phyloP scores from a whole-genome alignment of 805 yeast species.

The Metschnikowia proteae region DNA sequence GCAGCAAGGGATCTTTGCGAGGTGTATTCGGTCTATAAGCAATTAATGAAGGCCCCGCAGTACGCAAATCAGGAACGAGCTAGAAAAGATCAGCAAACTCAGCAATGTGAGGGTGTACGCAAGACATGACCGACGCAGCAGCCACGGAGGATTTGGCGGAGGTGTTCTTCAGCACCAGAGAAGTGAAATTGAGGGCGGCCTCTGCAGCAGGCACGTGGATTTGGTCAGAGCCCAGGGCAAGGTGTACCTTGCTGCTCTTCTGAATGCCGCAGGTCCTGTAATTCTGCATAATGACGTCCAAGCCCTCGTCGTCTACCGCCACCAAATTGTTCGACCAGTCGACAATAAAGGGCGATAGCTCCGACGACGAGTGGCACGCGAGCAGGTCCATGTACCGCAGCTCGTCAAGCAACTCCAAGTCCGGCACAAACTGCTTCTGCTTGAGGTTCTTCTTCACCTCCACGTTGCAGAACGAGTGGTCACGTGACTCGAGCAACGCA shows the following conservation, averaged over 20 bases:
- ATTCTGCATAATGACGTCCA: conserved; percentile 42
- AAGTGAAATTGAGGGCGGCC: neutral
- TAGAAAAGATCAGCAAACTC: conserved; percentile 44
- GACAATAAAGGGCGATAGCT: conserved; percentile 36
- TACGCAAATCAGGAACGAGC: neutral
- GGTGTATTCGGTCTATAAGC: conserved; percentile 1
- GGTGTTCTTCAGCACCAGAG: conserved; percentile 1
- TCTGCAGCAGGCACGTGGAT: neutral
- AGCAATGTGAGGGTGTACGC: conserved; percentile 41
- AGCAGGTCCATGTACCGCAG: conserved; percentile 12
- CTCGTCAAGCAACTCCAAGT: conserved; percentile 16
- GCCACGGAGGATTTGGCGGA: conserved; percentile 4
- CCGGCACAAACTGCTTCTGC: conserved; percentile 19
- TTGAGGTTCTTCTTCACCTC: conserved; percentile 16
- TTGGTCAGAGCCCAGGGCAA: conserved; percentile 10
- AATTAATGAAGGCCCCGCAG: neutral
- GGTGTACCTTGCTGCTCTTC: conserved; percentile 15
- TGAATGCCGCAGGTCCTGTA: conserved; percentile 24
- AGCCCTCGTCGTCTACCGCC: conserved; percentile 46
- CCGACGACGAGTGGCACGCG: conserved; percentile 12
- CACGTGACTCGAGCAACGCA: conserved; percentile 16
- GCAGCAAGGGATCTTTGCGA: neutral
- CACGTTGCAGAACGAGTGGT: conserved; percentile 17
- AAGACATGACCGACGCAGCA: conserved; percentile 13
- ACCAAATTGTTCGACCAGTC: conserved; percentile 59